A percentile compares a stretch with the other conserved stretches of the same genome.
Evolutionary conservation across 164 flowering plant genomes (phyloP).

Genomic region (Kingdonia uniflora): DNA sequence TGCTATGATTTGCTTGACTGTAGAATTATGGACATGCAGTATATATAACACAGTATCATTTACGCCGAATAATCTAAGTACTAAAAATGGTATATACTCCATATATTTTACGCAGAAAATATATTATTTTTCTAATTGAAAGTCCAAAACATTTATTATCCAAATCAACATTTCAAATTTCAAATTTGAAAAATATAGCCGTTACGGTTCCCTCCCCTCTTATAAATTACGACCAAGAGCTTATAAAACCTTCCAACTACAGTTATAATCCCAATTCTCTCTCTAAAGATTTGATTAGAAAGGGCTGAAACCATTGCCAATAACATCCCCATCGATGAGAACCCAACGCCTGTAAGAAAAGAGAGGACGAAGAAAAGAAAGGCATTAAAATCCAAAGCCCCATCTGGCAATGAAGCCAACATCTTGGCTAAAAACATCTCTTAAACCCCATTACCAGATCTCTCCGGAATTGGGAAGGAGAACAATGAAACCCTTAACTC

Average conservation of each 20-base stretch:
- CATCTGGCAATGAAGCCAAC: slow-evolving; percentile 42
- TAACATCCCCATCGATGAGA: slow-evolving; percentile 11
- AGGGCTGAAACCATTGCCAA: slow-evolving; percentile 32
- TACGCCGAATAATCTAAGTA: no score
- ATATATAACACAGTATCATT: no score
- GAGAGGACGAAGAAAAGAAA: slow-evolving; percentile 38
- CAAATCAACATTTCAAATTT: no score
- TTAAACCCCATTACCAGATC: slow-evolving; percentile 12
- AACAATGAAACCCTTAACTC: slow-evolving; percentile 40
- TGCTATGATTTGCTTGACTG: no score
- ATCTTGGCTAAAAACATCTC: slow-evolving; percentile 31
- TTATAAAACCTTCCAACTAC: no score
- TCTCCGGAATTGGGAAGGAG: slow-evolving; percentile 39
- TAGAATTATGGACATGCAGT: no score
- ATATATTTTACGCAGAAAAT: no score
- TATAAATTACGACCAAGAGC: background rate
- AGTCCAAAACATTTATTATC: no score
- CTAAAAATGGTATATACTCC: no score
- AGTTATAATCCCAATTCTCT: no score
- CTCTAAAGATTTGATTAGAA: slow-evolving; percentile 4
- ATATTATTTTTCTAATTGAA: no score
- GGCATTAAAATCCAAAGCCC: slow-evolving; percentile 46
- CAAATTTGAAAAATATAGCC: slow-evolving; percentile 38
- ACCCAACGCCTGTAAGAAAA: slow-evolving; percentile 27
- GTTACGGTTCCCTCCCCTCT: slow-evolving; percentile 16